These are phyloP conservation scores for Xylariaceae sp. DNA, from an alignment of 2,329 filamentous ascomycete genomes.

Conservation along the genomic window DNA sequence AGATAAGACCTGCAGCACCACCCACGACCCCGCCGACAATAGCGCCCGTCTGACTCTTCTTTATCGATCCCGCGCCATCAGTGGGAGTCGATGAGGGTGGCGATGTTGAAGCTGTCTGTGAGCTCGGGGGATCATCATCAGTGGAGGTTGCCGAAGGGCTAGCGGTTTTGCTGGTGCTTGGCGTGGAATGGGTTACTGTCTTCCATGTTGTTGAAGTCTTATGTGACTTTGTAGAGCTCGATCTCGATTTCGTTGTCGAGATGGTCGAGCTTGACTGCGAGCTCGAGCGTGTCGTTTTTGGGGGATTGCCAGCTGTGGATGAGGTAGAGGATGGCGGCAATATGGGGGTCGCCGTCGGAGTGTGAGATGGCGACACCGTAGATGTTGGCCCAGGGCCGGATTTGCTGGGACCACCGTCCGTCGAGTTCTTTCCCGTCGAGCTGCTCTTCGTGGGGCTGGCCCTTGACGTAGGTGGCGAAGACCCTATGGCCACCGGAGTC, in stretches of 20 bases:
- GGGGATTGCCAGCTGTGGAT: conserved; percentile 10
- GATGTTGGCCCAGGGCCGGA: no score
- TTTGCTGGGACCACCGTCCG: no score
- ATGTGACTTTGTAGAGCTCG: no score
- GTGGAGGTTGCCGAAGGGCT: conserved; percentile 13
- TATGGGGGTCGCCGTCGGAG: no score
- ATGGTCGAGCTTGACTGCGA: no score
- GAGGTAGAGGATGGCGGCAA: neutral
- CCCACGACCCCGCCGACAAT: conserved; percentile 51
- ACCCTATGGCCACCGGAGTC: conserved; percentile 38
- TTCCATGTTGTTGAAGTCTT: no score
- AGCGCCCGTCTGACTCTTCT: conserved; percentile 34
- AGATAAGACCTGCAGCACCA: conserved; percentile 42
- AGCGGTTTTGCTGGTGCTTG: no score
- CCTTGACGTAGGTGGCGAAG: conserved; percentile 18
- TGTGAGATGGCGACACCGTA: no score
- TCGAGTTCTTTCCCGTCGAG: no score
- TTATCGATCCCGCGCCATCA: conserved; percentile 3
- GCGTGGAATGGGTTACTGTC: no score
- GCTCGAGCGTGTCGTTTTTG: conserved; percentile 13
- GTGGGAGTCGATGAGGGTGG: neutral
- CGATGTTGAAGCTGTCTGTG: conserved; percentile 7
- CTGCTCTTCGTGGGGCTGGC: no score
- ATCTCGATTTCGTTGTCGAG: no score
- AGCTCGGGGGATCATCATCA: conserved; percentile 4